phyloP scores from a whole-genome alignment of 306 rosid genomes.

The Corylus americana region DNA sequence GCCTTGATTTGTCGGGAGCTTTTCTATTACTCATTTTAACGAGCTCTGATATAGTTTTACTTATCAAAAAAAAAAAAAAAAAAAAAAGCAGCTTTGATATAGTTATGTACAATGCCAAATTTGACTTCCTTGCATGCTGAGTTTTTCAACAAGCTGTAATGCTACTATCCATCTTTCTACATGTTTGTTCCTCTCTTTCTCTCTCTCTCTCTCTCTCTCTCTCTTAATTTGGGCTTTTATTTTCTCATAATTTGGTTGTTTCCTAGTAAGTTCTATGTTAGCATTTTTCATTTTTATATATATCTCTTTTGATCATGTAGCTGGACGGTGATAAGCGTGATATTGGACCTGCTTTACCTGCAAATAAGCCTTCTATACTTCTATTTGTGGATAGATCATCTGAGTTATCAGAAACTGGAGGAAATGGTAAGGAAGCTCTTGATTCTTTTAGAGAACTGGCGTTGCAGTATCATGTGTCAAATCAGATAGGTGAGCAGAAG shows the following conservation, averaged over 20 bases:
- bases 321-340: slow-evolving; percentile 61
- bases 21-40: background rate
- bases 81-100: background rate
- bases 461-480: slow-evolving; percentile 38
- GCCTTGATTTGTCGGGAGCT: background rate
- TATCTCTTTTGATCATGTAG: slow-evolving; percentile 45
- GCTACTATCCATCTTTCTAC: background rate
- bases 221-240: background rate
- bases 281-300: slow-evolving; percentile 7
- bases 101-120: background rate
- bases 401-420: slow-evolving; percentile 53
- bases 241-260: background rate
- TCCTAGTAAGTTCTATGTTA: slow-evolving; percentile 6
- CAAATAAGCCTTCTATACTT: slow-evolving; percentile 70
- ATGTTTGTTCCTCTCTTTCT: background rate
- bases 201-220: background rate
- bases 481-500: slow-evolving; percentile 40
- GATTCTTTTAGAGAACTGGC: slow-evolving; percentile 71
- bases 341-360: slow-evolving; percentile 62
- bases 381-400: slow-evolving; percentile 91
- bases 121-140: background rate
- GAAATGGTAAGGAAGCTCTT: slow-evolving; percentile 63
- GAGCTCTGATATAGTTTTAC: background rate
- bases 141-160: background rate
- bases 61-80: too few relatives aligned